phyloP scores from a whole-genome alignment of 371 early-diverging fungal genomes.

The Rhizomucor pusillus region DNA sequence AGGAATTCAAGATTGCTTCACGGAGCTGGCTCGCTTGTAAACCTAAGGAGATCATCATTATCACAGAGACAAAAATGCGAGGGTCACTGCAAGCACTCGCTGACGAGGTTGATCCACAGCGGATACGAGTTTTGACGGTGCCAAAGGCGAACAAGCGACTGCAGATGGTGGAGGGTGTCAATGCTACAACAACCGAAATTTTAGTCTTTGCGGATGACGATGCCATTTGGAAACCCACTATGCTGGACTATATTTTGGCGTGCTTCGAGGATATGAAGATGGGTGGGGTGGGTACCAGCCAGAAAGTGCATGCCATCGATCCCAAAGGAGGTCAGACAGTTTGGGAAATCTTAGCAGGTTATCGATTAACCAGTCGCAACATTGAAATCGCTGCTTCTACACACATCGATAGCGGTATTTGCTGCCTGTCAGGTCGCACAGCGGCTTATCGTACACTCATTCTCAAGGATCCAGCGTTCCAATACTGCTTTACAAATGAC shows the following conservation, averaged over 20 bases:
- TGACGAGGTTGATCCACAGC: constrained; percentile 45
- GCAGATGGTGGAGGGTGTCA: constrained; percentile 70
- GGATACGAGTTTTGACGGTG: constrained; percentile 51
- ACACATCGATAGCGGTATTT: constrained; percentile 72
- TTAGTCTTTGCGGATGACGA: constrained; percentile 74
- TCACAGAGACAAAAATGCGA: constrained; percentile 54
- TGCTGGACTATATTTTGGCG: constrained; percentile 61
- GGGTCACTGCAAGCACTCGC: constrained; percentile 51
- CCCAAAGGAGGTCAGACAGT: constrained; percentile 56
- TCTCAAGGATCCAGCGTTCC: constrained; percentile 69
- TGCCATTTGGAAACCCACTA: constrained; percentile 66
- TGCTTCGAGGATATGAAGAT: constrained; percentile 71
- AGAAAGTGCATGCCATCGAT: constrained; percentile 59
- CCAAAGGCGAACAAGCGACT: constrained; percentile 64
- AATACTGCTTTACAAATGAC: constrained; percentile 67
- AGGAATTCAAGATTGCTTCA: constrained; percentile 70
- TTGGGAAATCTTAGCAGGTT: constrained; percentile 72
- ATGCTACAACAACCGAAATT: constrained; percentile 62
- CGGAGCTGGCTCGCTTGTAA: constrained; percentile 63
- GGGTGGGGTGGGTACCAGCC: constrained; percentile 73
- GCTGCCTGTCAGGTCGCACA: constrained; percentile 70
- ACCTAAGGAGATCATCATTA: constrained; percentile 63
- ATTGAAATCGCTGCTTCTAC: constrained; percentile 71
- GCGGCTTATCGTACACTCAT: constrained; percentile 73
- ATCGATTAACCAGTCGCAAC: constrained; percentile 65